Evolutionary conservation across 306 rosid genomes (phyloP), one percentile per base, ranked within the genome.

Genomic region (Acacia acuminata): DNA sequence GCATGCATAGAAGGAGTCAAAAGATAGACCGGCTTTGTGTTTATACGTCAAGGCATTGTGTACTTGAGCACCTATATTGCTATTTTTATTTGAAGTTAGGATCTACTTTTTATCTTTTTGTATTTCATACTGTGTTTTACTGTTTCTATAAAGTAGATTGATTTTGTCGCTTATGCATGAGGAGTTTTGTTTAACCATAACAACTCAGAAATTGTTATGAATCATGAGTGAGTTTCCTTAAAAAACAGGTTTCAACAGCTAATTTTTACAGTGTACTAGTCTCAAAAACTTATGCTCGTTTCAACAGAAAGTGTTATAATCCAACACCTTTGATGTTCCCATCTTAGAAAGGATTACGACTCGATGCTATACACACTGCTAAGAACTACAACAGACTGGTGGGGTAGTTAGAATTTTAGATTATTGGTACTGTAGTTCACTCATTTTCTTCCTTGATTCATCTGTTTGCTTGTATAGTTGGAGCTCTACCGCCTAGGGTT

Each of bases 401-500:
- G 71, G 76, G 77, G 79, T 48, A 66, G 58, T 77, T 50, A 53
- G 42, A 50, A 47, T 42, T 43, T 27, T 43, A 14, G 56, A 43
- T 71, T 71, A 2, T 22, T 85, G 20, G 60, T 70, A 77, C 70
- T 38, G 47, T 80, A 71, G 61, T 78, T 72, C 7, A 48, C 67
- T 79, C 38, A 53, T 74, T 82, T 61, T 74, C 30, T 63, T 78
- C 70, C 24, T 80, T 64, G 51, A 85, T 79, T 89, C 22, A 55
- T 73, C 82, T 84, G 30, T 42, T 24, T 73, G 79, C 81, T 50
- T 80, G 79, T 85, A 76, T 68, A 90, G 96, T 71, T 74, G 91
- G 89, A 82, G 86, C 86, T 73, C 75, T 77, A 76, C 91, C 94
- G 66, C 90, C 98, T 47, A 96, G 85, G 89, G 92, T 82, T 86